phyloP scores from a whole-genome alignment of 176 grass and related monocot genomes.

The Dendrocalamus sinicus region DNA sequence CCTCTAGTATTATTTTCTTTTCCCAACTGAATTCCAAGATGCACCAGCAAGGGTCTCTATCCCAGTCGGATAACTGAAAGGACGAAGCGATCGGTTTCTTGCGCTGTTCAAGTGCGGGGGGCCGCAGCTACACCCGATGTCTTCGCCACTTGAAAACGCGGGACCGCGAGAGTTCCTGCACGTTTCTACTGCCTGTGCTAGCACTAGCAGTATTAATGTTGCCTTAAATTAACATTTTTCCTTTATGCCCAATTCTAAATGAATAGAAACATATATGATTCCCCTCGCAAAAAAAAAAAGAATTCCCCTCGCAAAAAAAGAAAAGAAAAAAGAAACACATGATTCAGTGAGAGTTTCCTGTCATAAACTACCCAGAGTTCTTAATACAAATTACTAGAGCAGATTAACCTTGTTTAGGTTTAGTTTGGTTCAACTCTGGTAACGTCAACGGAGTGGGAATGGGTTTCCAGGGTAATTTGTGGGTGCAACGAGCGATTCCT shows the following conservation, averaged over 20 bases:
- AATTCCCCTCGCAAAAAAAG: no score
- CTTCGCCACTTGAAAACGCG: neutral
- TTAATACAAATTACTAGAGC: neutral
- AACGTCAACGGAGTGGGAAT: no score
- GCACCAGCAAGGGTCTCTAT: constrained; percentile 4
- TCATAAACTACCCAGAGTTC: neutral
- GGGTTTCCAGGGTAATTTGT: no score
- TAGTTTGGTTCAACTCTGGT: no score
- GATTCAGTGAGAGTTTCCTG: neutral
- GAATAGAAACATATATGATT: no score
- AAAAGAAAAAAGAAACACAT: neutral
- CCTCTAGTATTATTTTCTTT: neutral
- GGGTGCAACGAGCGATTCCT: no score
- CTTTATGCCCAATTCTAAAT: no score
- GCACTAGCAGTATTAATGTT: no score
- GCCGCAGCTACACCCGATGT: neutral
- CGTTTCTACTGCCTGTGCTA: neutral
- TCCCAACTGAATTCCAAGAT: neutral
- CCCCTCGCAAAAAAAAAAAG: no score
- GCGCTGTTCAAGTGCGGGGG: neutral
- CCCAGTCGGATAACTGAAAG: neutral
- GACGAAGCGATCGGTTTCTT: neutral
- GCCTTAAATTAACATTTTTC: no score
- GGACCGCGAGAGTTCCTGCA: neutral
- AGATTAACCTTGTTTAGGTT: neutral